These are phyloP conservation scores for Erysimum cheiri DNA, from an alignment of 441 rosid species.

Conservation along the genomic window DNA sequence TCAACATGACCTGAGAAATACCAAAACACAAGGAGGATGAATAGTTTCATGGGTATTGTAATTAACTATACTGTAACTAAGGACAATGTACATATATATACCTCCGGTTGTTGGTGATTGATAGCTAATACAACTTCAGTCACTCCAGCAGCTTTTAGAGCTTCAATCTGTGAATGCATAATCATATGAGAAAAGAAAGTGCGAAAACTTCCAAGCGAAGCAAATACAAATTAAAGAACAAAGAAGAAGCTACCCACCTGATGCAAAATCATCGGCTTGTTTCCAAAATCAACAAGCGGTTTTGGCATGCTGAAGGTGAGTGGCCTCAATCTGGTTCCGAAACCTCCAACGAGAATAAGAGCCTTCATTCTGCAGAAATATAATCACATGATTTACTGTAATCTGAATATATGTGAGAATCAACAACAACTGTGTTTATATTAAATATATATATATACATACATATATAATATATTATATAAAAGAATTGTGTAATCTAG, in stretches of 20 bases:
- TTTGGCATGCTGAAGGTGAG: conserved; percentile 65
- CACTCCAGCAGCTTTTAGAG: conserved; percentile 61
- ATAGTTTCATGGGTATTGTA: background rate
- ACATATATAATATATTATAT: too few species aligned
- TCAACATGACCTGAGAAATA: conserved; percentile 56
- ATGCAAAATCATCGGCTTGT: conserved; percentile 73
- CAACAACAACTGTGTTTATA: too few species aligned
- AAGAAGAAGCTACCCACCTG: conserved; percentile 48
- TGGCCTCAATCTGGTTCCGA: conserved; percentile 66
- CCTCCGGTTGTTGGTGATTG: conserved; percentile 65
- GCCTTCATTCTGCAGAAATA: conserved; percentile 51
- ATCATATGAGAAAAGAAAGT: background rate
- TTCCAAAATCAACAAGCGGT: conserved; percentile 66
- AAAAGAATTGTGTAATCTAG: too few species aligned
- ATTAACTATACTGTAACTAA: background rate
- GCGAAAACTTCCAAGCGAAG: background rate
- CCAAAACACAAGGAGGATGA: background rate
- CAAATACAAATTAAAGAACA: background rate
- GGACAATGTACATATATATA: conserved; percentile 30
- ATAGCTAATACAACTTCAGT: conserved; percentile 67
- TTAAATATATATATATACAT: too few species aligned
- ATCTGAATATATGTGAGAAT: too few species aligned
- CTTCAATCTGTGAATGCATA: conserved; percentile 54
- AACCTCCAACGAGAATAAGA: conserved; percentile 68
- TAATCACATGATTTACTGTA: background rate